Percentiles rank a stretch among this genome's conserved stretches.
These are phyloP conservation scores for Aureobasidium sp. DNA, from an alignment of 2,329 filamentous ascomycete species.

Conservation along the genomic window DNA sequence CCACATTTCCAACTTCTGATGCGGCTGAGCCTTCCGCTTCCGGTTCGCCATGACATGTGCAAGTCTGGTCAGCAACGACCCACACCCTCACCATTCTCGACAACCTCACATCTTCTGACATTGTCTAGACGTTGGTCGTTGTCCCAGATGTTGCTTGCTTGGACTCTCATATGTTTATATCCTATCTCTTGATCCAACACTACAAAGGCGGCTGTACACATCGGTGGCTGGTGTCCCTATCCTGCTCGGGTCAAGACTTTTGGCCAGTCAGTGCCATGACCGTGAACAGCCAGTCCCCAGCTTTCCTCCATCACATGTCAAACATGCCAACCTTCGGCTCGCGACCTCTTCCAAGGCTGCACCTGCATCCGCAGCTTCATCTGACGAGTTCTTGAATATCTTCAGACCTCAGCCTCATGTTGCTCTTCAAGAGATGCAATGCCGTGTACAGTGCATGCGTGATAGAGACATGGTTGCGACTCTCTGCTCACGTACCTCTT, in stretches of 20 bases:
- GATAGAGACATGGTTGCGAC: background rate
- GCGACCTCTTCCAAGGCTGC: background rate
- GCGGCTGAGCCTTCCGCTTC: conserved; percentile 7
- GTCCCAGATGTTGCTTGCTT: background rate
- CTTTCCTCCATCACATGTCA: conserved; percentile 6
- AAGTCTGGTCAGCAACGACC: background rate
- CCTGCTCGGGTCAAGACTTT: conserved; percentile 2
- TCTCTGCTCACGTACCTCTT: too few relatives aligned
- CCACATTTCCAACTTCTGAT: background rate
- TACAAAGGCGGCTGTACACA: background rate
- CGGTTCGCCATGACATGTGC: background rate
- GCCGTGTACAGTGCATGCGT: background rate
- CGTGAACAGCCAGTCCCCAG: background rate
- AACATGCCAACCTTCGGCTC: background rate
- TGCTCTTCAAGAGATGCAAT: background rate
- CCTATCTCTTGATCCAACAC: background rate
- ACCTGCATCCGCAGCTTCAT: background rate
- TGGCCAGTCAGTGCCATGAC: background rate
- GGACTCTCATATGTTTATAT: background rate
- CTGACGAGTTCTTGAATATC: background rate
- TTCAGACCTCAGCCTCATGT: background rate
- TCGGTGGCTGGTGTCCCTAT: background rate
- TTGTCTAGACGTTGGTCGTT: background rate
- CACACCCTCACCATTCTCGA: background rate
- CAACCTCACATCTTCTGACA: background rate